Conservation (phyloP, 176 grass and related monocot genomes). For the Oryza glaberrima region DNA sequence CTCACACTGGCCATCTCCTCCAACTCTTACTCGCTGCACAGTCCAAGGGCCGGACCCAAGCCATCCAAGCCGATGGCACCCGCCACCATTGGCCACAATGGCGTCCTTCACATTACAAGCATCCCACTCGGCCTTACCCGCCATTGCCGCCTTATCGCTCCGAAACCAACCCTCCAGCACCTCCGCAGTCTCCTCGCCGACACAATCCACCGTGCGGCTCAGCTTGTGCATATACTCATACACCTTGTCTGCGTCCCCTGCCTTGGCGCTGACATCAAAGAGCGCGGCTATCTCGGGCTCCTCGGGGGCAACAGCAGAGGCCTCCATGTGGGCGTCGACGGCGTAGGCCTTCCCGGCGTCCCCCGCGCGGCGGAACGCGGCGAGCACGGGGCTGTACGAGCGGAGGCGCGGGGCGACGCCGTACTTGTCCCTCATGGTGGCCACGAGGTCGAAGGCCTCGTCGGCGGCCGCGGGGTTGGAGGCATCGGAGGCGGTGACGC, state of each 20-base stretch:
- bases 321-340: conserved; percentile 66
- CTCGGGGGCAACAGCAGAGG: conserved; percentile 57
- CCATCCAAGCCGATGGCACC: conserved; percentile 79
- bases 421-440: conserved; percentile 69
- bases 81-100: conserved; percentile 69
- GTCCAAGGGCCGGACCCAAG: conserved; percentile 54
- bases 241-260: conserved; percentile 55
- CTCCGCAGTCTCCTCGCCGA: conserved; percentile 38
- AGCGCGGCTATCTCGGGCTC: conserved; percentile 67
- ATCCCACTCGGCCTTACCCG: conserved; percentile 32
- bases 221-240: conserved; percentile 85
- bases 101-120: conserved; percentile 36
- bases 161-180: conserved; percentile 65
- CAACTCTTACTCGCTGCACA: conserved; percentile 51
- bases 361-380: conserved; percentile 51
- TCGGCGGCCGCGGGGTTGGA: conserved; percentile 41
- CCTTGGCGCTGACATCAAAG: conserved; percentile 57
- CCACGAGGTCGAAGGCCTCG: conserved; percentile 66
- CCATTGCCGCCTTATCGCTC: conserved; percentile 30
- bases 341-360: conserved; percentile 65
- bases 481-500: conserved; percentile 45
- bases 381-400: conserved; percentile 76
- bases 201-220: conserved; percentile 44
- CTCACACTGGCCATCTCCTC: conserved; percentile 35
- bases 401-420: conserved; percentile 68